Conservation (phyloP, 2,329 filamentous ascomycete genomes). For the Bipolaris bicolor region DNA sequence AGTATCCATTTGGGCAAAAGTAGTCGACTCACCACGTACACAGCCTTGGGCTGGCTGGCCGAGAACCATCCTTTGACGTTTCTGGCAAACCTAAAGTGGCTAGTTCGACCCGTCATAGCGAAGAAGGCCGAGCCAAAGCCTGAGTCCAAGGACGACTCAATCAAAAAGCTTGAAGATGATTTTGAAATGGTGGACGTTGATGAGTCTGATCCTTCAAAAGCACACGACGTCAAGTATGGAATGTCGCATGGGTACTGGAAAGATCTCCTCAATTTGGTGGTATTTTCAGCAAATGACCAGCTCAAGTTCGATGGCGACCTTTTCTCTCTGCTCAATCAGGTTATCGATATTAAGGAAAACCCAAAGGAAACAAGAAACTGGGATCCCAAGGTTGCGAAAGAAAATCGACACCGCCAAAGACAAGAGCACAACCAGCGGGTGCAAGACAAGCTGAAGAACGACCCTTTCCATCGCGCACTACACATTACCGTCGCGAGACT, state of each 20-base stretch:
- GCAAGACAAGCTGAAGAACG: constrained; percentile 50
- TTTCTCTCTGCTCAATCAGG: constrained; percentile 49
- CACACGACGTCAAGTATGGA: constrained; percentile 40
- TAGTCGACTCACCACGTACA: constrained; percentile 58
- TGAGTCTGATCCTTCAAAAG: constrained; percentile 29
- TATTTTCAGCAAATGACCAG: constrained; percentile 57
- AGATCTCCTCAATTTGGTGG: constrained; percentile 64
- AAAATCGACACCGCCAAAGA: constrained; percentile 41
- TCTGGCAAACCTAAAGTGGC: constrained; percentile 60
- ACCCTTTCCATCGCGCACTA: constrained; percentile 59
- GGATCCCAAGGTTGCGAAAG: constrained; percentile 30
- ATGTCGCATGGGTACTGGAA: constrained; percentile 69
- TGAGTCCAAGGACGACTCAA: not conserved
- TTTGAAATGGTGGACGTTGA: constrained; percentile 55
- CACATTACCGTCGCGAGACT: constrained; percentile 62
- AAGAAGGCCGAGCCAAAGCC: constrained; percentile 53
- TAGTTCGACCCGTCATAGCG: constrained; percentile 61
- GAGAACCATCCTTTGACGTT: constrained; percentile 62
- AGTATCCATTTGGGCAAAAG: constrained; percentile 67
- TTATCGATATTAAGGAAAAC: constrained; percentile 29
- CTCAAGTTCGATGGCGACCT: constrained; percentile 54
- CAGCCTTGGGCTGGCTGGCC: constrained; percentile 62
- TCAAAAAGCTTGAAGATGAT: constrained; percentile 34
- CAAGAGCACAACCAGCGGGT: constrained; percentile 52
- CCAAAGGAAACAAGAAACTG: constrained; percentile 28